Evolutionary conservation across 768 basidiomycete genomes (phyloP), one percentile per base, ranked within the genome.

Genomic region (Roridomyces roridus): DNA sequence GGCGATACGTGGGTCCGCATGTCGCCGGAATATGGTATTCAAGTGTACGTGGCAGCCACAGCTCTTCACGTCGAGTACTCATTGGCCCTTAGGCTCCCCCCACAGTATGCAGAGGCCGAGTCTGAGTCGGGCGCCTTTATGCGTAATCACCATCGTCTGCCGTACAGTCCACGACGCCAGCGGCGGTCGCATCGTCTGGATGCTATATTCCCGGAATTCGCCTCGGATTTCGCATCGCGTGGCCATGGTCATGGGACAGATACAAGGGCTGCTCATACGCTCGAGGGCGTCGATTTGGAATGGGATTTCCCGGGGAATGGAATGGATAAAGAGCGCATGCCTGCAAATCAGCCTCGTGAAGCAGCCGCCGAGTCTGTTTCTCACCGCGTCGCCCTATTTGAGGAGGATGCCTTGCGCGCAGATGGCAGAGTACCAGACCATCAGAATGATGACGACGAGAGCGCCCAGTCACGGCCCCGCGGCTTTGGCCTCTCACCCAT

Each of bases 21-120:
- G 7, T 49, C 51, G 11, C 58, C 58, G 18, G 58, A 50, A 15
- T 59, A 37, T 15, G 51, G 39, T n/a, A 59, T 59, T 18, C 40
- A 59, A 45, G 37, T 50, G 58, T 59, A n/a, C n/a, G 58, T 35
- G 12, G 24, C 34, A 15, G 17, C 20, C 10, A 40, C 31, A 34
- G 17, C 2, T n/a, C 21, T 14, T 40, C 39, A 9, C 21, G n/a
- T 40, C 17, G 10, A 10, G 34, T 10, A 17, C 34, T 35, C 34
- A 35, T 35, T 17, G 9, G 1, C 25, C n/a, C n/a, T 40, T 40
- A 59, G 58, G 10, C 43, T 59, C 18, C 35, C 40, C n/a, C n/a
- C n/a, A n/a, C n/a, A n/a, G n/a, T n/a, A n/a, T n/a, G n/a, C n/a
- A n/a, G n/a, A n/a, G n/a, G 10, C 42, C 40, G 35, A 25, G 20